A percentile compares a stretch with the other conserved stretches of the same genome.
These are phyloP conservation scores for Plasmodium falciparum DNA, from an alignment of 169 alveolate species.

Conservation along the genomic window DNA sequence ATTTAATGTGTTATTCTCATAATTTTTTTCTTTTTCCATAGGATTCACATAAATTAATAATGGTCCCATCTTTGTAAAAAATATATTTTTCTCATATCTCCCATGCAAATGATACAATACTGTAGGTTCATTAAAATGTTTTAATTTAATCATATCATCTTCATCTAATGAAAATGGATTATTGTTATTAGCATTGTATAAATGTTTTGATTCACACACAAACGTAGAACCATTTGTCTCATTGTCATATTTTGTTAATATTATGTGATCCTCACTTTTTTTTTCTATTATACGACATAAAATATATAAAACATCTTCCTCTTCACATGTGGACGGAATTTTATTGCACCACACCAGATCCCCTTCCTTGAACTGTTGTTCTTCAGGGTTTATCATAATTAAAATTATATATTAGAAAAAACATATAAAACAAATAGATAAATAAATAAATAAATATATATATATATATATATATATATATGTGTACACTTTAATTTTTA, in stretches of 20 bases:
- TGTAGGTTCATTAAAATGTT: constrained; percentile 44
- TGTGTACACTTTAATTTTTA: neutral
- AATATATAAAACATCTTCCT: constrained; percentile 5
- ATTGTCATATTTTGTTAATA: constrained; percentile 13
- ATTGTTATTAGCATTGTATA: constrained; percentile 33
- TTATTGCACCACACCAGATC: constrained; percentile 64
- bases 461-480: neutral
- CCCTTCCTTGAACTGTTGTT: constrained; percentile 41
- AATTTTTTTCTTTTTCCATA: neutral
- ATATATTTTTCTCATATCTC: constrained; percentile 37
- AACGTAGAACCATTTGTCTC: constrained; percentile 27
- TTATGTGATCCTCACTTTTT: constrained; percentile 28
- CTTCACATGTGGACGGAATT: constrained; percentile 21
- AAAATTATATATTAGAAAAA: neutral
- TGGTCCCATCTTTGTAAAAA: constrained; percentile 73
- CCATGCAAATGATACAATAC: constrained; percentile 32
- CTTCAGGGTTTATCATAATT: constrained; percentile 3
- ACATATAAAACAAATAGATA: neutral
- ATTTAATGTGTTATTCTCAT: neutral
- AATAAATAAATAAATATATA: neutral
- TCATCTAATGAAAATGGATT: constrained; percentile 37
- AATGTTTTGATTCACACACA: constrained; percentile 4
- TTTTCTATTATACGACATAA: constrained; percentile 39
- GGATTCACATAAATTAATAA: constrained; percentile 55
- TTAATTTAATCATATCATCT: constrained; percentile 54